Evolutionary conservation across 768 basidiomycete genomes (phyloP).

Genomic region (Lentinula lateritia): DNA sequence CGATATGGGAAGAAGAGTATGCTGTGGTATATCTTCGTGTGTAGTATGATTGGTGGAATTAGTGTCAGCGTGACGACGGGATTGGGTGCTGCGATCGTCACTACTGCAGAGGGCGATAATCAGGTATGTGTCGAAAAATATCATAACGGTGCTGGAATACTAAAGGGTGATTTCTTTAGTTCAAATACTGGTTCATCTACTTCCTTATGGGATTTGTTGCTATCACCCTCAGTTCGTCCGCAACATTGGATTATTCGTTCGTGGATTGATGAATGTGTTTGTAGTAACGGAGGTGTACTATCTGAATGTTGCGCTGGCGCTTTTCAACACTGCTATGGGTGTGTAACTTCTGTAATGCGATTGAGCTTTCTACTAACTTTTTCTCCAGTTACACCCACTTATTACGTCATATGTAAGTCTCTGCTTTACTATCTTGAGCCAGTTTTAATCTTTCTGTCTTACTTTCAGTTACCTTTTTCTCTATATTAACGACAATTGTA

Average conservation of each 20-base stretch:
- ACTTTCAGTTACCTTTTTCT: conserved; percentile 69
- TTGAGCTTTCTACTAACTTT: conserved; percentile 8
- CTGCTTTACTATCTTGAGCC: no score
- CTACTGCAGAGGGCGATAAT: conserved; percentile 67
- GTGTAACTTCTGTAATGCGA: conserved; percentile 15
- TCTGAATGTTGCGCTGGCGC: conserved; percentile 90
- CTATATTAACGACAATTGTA: conserved; percentile 79
- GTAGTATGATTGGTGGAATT: conserved; percentile 95
- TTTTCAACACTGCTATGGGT: conserved; percentile 91
- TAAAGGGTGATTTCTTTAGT: conserved; percentile 36
- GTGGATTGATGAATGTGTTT: conserved; percentile 10
- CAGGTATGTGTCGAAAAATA: conserved; percentile 42
- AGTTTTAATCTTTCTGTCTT: not conserved
- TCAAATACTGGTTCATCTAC: conserved; percentile 90
- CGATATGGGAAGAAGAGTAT: conserved; percentile 88
- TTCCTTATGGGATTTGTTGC: conserved; percentile 81
- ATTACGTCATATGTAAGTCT: conserved; percentile 74
- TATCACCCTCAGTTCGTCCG: conserved; percentile 65
- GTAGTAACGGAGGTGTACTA: conserved; percentile 90
- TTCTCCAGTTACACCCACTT: conserved; percentile 73
- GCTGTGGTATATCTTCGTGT: conserved; percentile 93
- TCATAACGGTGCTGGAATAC: not conserved
- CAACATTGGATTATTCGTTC: not conserved
- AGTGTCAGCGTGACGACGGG: conserved; percentile 94
- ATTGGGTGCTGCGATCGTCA: conserved; percentile 86